Percentiles rank a stretch among this genome's conserved stretches.
Evolutionary conservation across 306 rosid species (phyloP).

Genomic region (Amphicarpaea edgeworthii): DNA sequence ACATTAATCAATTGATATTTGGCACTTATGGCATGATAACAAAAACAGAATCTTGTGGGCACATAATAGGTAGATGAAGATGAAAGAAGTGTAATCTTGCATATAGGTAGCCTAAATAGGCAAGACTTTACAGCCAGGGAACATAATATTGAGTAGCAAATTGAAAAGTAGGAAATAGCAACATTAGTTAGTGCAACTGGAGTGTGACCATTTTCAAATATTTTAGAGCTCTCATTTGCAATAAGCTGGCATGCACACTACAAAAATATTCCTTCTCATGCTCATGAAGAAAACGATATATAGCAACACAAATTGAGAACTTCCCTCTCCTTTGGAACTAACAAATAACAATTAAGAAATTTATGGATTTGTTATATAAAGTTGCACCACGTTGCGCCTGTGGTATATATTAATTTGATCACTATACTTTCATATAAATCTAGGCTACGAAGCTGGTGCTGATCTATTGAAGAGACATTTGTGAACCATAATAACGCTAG

Average conservation of each 20-base stretch:
- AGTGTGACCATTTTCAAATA: conserved; percentile 37
- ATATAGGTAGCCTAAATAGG: conserved; percentile 33
- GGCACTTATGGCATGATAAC: too few relatives aligned
- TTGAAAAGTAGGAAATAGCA: conserved; percentile 17
- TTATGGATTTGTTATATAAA: not conserved
- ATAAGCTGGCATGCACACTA: conserved; percentile 62
- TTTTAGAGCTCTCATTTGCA: conserved; percentile 43
- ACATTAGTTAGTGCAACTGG: conserved; percentile 47
- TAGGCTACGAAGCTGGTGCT: conserved; percentile 61
- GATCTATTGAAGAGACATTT: conserved; percentile 67
- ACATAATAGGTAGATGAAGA: too few relatives aligned
- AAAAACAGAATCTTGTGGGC: too few relatives aligned
- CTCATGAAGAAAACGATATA: not conserved
- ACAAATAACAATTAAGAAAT: not conserved
- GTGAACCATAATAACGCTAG: conserved; percentile 58
- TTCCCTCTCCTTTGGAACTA: conserved; percentile 21
- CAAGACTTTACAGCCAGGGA: conserved; percentile 34
- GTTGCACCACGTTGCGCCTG: conserved; percentile 44
- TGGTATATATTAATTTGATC: conserved; percentile 39
- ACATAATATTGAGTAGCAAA: conserved; percentile 36
- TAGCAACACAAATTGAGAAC: conserved; percentile 15
- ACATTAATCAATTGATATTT: too few relatives aligned
- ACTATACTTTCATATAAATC: conserved; percentile 36
- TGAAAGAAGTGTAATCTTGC: not conserved
- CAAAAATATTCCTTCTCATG: conserved; percentile 43